A percentile compares a stretch with the other conserved stretches of the same genome.
These are phyloP conservation scores for Paecilomyces niveus DNA, from an alignment of 2,329 filamentous ascomycete genomes.

Conservation along the genomic window DNA sequence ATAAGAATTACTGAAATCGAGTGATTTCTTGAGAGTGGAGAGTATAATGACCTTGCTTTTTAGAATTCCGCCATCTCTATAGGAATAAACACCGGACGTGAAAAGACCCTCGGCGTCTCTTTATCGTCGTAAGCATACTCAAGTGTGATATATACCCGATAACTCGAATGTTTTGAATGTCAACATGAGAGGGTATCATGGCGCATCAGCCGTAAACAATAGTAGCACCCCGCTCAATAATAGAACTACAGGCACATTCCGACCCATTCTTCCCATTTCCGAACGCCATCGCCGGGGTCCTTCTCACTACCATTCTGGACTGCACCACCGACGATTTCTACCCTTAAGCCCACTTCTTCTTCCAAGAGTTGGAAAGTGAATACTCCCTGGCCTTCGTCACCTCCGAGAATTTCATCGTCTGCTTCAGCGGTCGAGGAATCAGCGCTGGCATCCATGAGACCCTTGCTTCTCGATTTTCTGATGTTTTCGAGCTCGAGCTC, in stretches of 20 bases:
- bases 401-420: conserved; percentile 79
- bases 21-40: background rate
- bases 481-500: conserved; percentile 78
- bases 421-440: conserved; percentile 48
- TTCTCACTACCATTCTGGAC: conserved; percentile 50
- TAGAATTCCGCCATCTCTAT: background rate
- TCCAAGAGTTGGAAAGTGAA: conserved; percentile 79
- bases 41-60: background rate
- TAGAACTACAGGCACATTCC: conserved; percentile 58
- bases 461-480: conserved; percentile 68
- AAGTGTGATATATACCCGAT: background rate
- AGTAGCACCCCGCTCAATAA: conserved; percentile 5
- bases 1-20: too few species aligned
- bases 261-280: conserved; percentile 89
- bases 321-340: conserved; percentile 67
- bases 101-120: background rate
- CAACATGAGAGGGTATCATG: background rate
- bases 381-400: conserved; percentile 66
- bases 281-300: conserved; percentile 60
- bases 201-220: background rate
- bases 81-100: background rate
- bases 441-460: conserved; percentile 74
- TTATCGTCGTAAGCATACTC: background rate
- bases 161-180: background rate
- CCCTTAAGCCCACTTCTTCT: conserved; percentile 66